Evolutionary conservation across 129 eudicot species (phyloP), one percentile per base, ranked within the genome.

Genomic region (Flaveria ramosissima): DNA sequence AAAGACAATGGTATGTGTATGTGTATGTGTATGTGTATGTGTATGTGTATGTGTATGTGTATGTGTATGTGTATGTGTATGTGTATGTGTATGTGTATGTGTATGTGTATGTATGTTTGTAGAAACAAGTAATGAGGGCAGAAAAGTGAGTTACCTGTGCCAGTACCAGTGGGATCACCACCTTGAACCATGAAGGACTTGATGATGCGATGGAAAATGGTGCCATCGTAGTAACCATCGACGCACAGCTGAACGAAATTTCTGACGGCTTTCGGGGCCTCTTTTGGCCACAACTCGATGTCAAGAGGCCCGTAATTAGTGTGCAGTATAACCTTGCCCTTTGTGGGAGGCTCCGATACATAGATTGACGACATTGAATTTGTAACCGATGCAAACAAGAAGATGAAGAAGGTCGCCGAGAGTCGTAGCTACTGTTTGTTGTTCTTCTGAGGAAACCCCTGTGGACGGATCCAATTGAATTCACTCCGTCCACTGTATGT

Each of bases 261-360:
- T 56, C 97, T 72, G 1, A 87, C 96, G 63, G 98, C 98, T 75
- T 93, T 93, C 0, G 98, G 98, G 4, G 98, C 96, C 84, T 93
- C 98, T 75, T 93, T 93, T 0, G 98, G 96, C 98, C 98, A 93
- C 9, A 93, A 85, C 79, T 93, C 98, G 53, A 93, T 87, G 86
- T 93, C 98, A 30, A 93, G 52, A 3, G 98, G 87, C 1, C 98
- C 97, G 77, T 93, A 84, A 50, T 85, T 88, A 63, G 98, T 93
- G 61, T 83, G 85, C 27, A 93, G 42, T 9, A 90, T 48, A 69
- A 93, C 88, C 83, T 93, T 93, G 48, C 98, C 98, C 84, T 86
- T 90, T 73, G 97, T 90, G 74, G 98, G 97, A 14, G 98, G 98
- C 86, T 93, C 98, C 60, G 90, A 85, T 24, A 93, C 97, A 71